Evolutionary conservation across 2,329 filamentous ascomycete genomes (phyloP).

Genomic region (Curvularia verruculosa): DNA sequence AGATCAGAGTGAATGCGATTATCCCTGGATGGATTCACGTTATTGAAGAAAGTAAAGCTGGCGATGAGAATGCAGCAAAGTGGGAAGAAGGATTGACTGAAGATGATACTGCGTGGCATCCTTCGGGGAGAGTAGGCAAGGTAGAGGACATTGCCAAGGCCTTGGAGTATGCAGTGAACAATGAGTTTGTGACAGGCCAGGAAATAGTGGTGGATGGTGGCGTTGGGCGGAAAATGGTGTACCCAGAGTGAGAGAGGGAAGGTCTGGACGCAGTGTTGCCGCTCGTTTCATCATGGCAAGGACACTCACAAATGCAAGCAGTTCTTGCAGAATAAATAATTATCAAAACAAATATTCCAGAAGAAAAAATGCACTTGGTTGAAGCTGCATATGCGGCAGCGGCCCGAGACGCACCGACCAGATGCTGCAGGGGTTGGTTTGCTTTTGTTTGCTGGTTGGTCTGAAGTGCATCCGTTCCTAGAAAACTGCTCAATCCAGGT

Average conservation of each 20-base stretch:
- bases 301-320: not conserved
- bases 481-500: not conserved
- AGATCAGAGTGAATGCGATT: slow-evolving; percentile 57
- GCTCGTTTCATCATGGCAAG: not conserved
- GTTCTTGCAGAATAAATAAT: not conserved
- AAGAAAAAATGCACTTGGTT: too few relatives aligned
- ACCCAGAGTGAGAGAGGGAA: slow-evolving; percentile 31
- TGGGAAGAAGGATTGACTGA: slow-evolving; percentile 57
- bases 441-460: not conserved
- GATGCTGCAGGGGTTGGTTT: not conserved
- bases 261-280: not conserved
- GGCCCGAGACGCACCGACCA: not conserved
- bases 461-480: not conserved
- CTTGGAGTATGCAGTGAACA: slow-evolving; percentile 51
- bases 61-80: slow-evolving; percentile 48
- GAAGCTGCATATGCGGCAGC: not conserved
- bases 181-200: slow-evolving; percentile 52
- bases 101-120: slow-evolving; percentile 58
- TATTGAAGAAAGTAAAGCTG: slow-evolving; percentile 50
- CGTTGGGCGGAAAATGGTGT: slow-evolving; percentile 56
- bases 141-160: slow-evolving; percentile 55
- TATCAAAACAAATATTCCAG: not conserved
- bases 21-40: slow-evolving; percentile 62
- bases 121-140: slow-evolving; percentile 57
- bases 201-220: slow-evolving; percentile 57